Evolutionary conservation across 1,284 basidiomycete genomes (phyloP), one percentile per base, ranked within the genome.

Genomic region (Sanghuangporus weigelae): DNA sequence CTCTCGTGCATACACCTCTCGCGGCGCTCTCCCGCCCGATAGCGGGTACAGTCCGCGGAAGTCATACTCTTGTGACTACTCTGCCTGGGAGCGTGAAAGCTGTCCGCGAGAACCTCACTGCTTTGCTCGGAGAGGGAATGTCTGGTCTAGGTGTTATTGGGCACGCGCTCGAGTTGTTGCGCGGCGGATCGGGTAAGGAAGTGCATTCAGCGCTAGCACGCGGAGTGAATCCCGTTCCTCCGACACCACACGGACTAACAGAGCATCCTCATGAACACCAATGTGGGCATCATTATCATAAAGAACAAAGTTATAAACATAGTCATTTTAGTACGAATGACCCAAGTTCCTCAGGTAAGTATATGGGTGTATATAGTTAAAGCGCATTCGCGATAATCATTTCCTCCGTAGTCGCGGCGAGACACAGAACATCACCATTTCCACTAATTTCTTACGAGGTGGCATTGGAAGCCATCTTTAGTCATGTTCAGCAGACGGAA

Each of bases 61-160:
- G 75, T 35, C 81, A 82, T 40, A 87, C 87, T 0, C 78, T 96
- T 16, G 77, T 96, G 35, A 79, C 91, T 19, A 92, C 90, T 0
- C 84, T 96, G 8, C 94, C 94, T 0, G 93, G 93, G 0, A 92
- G 90, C 68, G 82, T 87, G 23, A 95, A 92, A 69, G 93, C 92
- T 1, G 93, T 94, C 31, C 85, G 80, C 65, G 93, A 95, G 71
- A 92, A 88, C 69, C 71, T 93, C 63, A 81, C 84, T 4, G 82
- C 83, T 1, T 75, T 95, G 38, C 74, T 94, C 4, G 31, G 44
- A 23, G 36, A 14, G 16, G 53, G 31, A 14, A 42, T 7, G 11
- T 21, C 44, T 3, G 71, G 73, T 7, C 78, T 72, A 14, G 86
- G 82, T 12, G 77, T 92, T 19, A 73, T 88, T 14, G 73, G 77